Base-by-base conservation (phyloP, 257 asterid genomes). In the Linaria vulgaris region DNA sequence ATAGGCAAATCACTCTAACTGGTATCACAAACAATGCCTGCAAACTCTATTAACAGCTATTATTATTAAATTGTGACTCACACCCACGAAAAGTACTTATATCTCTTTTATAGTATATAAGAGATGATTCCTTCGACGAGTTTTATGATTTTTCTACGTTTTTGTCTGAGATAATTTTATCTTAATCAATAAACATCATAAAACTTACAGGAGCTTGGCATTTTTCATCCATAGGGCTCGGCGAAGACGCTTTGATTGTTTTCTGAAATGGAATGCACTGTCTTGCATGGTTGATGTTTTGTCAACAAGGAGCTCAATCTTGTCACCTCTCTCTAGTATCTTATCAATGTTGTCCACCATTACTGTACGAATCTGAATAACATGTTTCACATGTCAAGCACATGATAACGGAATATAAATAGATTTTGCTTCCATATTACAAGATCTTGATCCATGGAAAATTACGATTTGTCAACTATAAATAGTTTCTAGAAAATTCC, bases 261-360 rank as follows among this genome's bases (percentile, higher is more conserved):
- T 94, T 77, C 85, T 86, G 82, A 94, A 94, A 85, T 94, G 99
- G 78, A 94, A 94, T 50, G 97, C 77, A 66, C 79, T 90, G 75
- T 94, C 97, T 84, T 94, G 99, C 99, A 94, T 94, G 47, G 99
- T 88, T 61, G 94, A 76, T 49, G 97, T 94, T 78, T 94, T 94
- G 80, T 94, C 99, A 68, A 94, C 95, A 27, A 94, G 96, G 76
- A 94, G 96, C 81, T 94, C 99, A 63, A 94, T 90, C 59, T 84
- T 82, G 68, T 94, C 97, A 63, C 99, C 99, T 76, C 99, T 86
- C 73, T 94, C 99, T 11, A 94, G 81, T 72, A 94, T 84, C 81
- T 88, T 94, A 82, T 94, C 99, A 70, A 94, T 90, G 83, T 94
- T 90, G 77, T 94, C 96, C 80, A 94, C 99, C 88, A 91, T 88